Percentiles rank a stretch among this genome's conserved stretches.
These are phyloP conservation scores for Pestalotiopsis sp. DNA, from an alignment of 2,329 filamentous ascomycete genomes.

Conservation along the genomic window DNA sequence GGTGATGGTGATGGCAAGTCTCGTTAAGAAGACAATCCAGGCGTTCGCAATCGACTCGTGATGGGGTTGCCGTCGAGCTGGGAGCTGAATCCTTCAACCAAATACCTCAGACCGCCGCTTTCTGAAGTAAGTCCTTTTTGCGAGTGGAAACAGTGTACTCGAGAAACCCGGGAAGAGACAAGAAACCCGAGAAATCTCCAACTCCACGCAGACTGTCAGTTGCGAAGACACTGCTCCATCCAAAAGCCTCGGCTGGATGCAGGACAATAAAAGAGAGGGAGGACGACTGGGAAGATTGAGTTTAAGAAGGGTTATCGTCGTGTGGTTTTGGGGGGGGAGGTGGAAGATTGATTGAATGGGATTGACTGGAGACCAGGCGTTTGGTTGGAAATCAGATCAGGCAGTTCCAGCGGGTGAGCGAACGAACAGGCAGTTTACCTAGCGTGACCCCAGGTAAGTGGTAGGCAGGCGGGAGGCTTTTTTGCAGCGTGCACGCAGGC, in stretches of 20 bases:
- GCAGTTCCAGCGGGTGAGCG: neutral
- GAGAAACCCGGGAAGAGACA: constrained; percentile 13
- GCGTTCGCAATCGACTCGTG: constrained; percentile 18
- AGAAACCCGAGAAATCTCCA: constrained; percentile 14
- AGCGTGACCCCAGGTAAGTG: neutral
- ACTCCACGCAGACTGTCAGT: constrained; percentile 12
- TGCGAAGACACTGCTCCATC: constrained; percentile 13
- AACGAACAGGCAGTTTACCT: neutral
- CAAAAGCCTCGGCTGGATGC: constrained; percentile 8
- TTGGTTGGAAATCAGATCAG: neutral
- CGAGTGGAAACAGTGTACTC: neutral
- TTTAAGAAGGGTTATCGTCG: neutral
- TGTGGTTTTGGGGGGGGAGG: neutral
- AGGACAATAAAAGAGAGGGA: neutral
- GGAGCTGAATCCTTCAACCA: constrained; percentile 17
- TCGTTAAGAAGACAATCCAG: constrained; percentile 19
- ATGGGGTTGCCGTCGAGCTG: constrained; percentile 26
- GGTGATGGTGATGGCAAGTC: neutral
- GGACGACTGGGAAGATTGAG: neutral
- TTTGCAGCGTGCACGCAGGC: neutral
- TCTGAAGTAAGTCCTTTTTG: constrained; percentile 10
- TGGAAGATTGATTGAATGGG: neutral
- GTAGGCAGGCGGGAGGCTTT: neutral
- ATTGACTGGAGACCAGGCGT: neutral
- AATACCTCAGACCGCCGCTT: constrained; percentile 30